Conservation (phyloP, 2,329 filamentous ascomycete species). For the Hortaea sp. region DNA sequence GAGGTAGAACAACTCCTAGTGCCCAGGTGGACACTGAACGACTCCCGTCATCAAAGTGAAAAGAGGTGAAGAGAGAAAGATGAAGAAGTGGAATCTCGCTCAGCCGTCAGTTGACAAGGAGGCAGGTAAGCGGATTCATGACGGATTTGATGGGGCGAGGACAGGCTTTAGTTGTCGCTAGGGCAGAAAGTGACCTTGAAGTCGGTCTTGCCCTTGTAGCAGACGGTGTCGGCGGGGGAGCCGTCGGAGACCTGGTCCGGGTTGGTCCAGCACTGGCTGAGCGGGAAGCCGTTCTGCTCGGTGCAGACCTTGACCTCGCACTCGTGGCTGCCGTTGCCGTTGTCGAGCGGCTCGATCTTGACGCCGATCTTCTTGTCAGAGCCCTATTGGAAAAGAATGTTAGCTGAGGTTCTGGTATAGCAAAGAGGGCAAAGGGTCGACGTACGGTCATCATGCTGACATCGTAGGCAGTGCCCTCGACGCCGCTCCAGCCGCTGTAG, state of each 20-base stretch:
- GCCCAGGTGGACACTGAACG: too few relatives aligned
- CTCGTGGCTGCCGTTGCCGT: slow-evolving; percentile 10
- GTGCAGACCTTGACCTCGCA: slow-evolving; percentile 17
- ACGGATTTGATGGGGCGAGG: background rate
- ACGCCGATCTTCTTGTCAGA: slow-evolving; percentile 17
- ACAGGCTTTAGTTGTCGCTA: background rate
- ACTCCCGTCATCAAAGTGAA: too few relatives aligned
- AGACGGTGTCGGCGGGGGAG: slow-evolving; percentile 22
- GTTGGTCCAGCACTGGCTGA: slow-evolving; percentile 18
- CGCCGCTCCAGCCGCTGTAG: slow-evolving; percentile 13
- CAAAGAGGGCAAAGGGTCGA: too few relatives aligned
- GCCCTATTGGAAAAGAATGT: slow-evolving; percentile 2
- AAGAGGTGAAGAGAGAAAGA: too few relatives aligned
- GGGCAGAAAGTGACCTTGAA: slow-evolving; percentile 22
- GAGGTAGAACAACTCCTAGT: too few relatives aligned
- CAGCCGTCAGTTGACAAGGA: too few relatives aligned
- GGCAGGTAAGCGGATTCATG: too few relatives aligned
- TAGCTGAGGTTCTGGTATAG: too few relatives aligned
- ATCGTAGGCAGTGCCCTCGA: slow-evolving; percentile 18
- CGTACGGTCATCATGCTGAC: slow-evolving; percentile 14
- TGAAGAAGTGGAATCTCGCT: too few relatives aligned
- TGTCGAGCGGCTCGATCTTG: slow-evolving; percentile 12
- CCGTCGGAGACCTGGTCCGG: slow-evolving; percentile 14
- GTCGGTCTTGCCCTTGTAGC: slow-evolving; percentile 19
- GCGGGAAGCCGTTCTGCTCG: slow-evolving; percentile 6